A percentile compares a stretch with the other conserved stretches of the same genome.
Conservation (phyloP, 192 early-diverging fungal species). For the Phlyctochytrium planicorne region DNA sequence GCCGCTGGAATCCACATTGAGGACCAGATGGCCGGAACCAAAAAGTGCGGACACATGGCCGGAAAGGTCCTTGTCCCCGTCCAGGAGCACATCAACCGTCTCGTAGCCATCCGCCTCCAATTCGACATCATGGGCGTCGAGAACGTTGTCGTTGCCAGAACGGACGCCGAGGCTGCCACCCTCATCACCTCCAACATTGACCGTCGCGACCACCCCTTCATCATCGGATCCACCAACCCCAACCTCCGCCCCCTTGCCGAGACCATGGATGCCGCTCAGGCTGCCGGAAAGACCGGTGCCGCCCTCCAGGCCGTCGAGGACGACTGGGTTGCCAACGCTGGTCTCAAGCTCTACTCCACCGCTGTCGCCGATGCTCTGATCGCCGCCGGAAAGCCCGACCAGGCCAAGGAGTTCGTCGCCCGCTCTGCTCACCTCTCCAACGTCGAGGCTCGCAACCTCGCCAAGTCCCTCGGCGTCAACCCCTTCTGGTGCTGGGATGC, state of each 20-base stretch:
- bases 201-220: constrained; percentile 92
- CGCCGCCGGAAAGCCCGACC: constrained; percentile 55
- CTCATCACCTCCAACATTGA: constrained; percentile 96
- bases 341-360: constrained; percentile 76
- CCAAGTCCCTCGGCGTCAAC: constrained; percentile 71
- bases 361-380: constrained; percentile 78
- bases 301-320: constrained; percentile 81
- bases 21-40: constrained; percentile 92
- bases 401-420: constrained; percentile 50
- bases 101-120: constrained; percentile 92
- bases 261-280: constrained; percentile 81
- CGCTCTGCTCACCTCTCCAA: constrained; percentile 68
- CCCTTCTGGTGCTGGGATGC: constrained; percentile 87
- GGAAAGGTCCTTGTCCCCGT: constrained; percentile 98
- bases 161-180: constrained; percentile 96
- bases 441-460: constrained; percentile 76
- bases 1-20: constrained; percentile 94
- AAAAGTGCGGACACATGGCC: constrained; percentile 99
- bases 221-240: constrained; percentile 90
- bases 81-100: constrained; percentile 94
- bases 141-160: constrained; percentile 89
- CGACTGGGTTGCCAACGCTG: constrained; percentile 77
- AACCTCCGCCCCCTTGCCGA: constrained; percentile 65
- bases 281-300: constrained; percentile 64
- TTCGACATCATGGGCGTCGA: constrained; percentile 98